A percentile compares a stretch with the other conserved stretches of the same genome.
Conservation (phyloP, 1,139 yeast genomes). For the Zygosaccharomyces pseudobailii region DNA sequence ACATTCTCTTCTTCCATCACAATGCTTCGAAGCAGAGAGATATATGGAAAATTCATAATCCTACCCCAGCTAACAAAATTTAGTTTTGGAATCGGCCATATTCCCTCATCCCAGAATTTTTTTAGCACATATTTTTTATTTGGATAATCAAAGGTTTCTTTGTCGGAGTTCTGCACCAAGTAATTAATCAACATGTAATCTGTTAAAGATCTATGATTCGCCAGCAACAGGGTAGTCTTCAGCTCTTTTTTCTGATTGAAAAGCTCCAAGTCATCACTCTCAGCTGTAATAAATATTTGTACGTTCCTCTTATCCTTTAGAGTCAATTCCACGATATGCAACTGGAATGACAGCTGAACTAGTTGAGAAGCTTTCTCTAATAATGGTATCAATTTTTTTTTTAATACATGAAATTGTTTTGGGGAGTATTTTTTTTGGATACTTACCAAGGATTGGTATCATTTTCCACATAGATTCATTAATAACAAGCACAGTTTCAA, state of each 20-base stretch:
- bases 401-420: constrained; percentile 3
- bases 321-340: constrained; percentile 20
- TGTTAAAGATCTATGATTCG: constrained; percentile 33
- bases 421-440: constrained; percentile 9
- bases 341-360: constrained; percentile 20
- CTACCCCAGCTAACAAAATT: constrained; percentile 31
- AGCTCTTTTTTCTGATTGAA: constrained; percentile 9
- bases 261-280: constrained; percentile 20
- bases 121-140: constrained; percentile 8
- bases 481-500: constrained; percentile 3
- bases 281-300: constrained; percentile 22
- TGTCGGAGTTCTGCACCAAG: constrained; percentile 14
- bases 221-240: constrained; percentile 24
- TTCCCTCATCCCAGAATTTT: constrained; percentile 9
- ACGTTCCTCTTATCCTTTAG: constrained; percentile 20
- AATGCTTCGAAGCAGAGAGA: constrained; percentile 21
- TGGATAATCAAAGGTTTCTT: neutral
- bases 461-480: constrained; percentile 14
- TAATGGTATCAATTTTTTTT: constrained; percentile 9
- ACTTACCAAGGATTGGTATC: constrained; percentile 24
- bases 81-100: constrained; percentile 12
- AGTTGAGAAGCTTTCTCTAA: constrained; percentile 9
- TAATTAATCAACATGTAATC: constrained; percentile 30
- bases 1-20: constrained; percentile 29
- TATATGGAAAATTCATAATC: constrained; percentile 24